Evolutionary conservation across 202 grass and related monocot genomes (phyloP), one percentile per base, ranked within the genome.

Genomic region (Elaeis oleifera): DNA sequence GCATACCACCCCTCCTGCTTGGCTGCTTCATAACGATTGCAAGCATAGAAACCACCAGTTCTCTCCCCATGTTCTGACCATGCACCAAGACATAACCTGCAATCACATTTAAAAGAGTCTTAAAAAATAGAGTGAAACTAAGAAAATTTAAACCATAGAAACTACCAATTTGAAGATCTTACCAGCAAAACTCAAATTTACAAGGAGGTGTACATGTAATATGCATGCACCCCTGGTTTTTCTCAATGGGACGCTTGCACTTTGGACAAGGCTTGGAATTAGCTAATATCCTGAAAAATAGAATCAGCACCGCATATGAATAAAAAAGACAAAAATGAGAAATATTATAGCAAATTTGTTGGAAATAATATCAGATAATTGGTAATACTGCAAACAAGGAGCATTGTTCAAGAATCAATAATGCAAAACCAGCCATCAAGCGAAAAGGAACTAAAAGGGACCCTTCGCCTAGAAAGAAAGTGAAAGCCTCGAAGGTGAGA

Each of bases 131-230:
- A 71, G 17, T 76, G 32, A 11, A 32, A 19, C 59, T 25, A 72
- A 55, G 58, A 26, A 24, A 61, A 59, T 55, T 23, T 50, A 61
- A 78, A 31, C 60, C 54, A 60, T 29, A 6, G 1, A 19, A 29
- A 27, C 9, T 44, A 11, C 36, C 36, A 13, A 13, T 44, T 44
- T 44, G 36, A 44, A 39, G 17, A 21, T 27, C 51, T 19, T 99
- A 99, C 94, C 94, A 99, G 84, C 94, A 99, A 75, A 99, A 99
- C 75, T 94, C 94, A 78, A 99, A 99, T 94, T 99, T 99, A 77
- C 94, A 99, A 21, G 94, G 94, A 71, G 94, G 88, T 22, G 94
- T 99, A 66, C 94, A 99, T 53, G 94, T 99, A 56, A 99, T 99
- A 74, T 99, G 94, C 94, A 99, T 99, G 71, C 94, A 99, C 67